Percentiles rank a stretch among this genome's conserved stretches.
These are phyloP conservation scores for Lathyrus tuberosus DNA, from an alignment of 306 rosid genomes.

Conservation along the genomic window DNA sequence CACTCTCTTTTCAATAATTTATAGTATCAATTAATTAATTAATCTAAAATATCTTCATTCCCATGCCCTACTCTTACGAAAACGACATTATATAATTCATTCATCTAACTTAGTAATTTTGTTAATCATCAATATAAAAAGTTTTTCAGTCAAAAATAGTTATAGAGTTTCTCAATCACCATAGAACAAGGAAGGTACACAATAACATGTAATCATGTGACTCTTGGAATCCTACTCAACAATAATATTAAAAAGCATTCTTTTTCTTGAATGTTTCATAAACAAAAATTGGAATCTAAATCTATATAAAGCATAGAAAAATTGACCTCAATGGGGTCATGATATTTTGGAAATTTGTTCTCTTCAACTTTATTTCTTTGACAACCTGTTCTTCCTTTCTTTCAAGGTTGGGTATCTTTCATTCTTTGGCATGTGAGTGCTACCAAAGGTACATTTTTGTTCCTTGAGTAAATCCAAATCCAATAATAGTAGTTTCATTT, in stretches of 20 bases:
- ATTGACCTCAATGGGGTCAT: background rate
- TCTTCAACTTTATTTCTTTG: constrained; percentile 20
- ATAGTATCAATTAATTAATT: constrained; percentile 2
- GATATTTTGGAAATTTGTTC: constrained; percentile 9
- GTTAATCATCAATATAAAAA: background rate
- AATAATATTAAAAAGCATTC: constrained; percentile 5
- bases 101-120: too few relatives aligned
- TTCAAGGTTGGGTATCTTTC: constrained; percentile 27
- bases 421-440: constrained; percentile 15
- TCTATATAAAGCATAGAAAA: background rate
- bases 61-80: constrained; percentile 11
- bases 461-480: background rate
- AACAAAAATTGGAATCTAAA: background rate
- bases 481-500: background rate
- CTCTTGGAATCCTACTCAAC: background rate
- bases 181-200: constrained; percentile 36
- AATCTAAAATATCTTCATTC: constrained; percentile 2
- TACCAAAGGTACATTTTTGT: constrained; percentile 2
- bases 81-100: constrained; percentile 18
- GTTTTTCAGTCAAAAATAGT: background rate
- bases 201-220: constrained; percentile 49
- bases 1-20: background rate
- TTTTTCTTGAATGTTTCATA: constrained; percentile 1
- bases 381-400: constrained; percentile 25
- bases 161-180: constrained; percentile 20